These are phyloP conservation scores for Aspergillus aculeatinus DNA, from an alignment of 2,329 filamentous ascomycete species.

Conservation along the genomic window DNA sequence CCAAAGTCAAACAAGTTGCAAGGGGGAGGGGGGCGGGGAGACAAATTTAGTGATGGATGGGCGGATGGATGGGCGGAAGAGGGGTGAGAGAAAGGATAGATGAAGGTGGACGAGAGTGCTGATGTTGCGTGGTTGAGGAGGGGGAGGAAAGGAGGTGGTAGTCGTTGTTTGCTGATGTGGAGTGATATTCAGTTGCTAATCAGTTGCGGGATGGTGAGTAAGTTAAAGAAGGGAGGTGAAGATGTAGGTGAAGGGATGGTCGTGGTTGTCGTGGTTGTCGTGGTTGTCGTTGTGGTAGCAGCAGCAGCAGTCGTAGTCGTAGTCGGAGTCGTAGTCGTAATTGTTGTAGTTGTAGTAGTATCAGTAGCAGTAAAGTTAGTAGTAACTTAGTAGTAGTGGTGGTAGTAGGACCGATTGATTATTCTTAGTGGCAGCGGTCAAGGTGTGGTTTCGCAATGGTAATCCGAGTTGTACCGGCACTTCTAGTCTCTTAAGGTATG, in stretches of 20 bases:
- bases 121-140: constrained; percentile 11
- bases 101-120: constrained; percentile 3
- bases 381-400: not conserved
- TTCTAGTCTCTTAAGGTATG: not conserved
- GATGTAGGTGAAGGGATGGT: not conserved
- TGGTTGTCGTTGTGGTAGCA: not conserved
- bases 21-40: not conserved
- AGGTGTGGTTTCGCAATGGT: constrained; percentile 7
- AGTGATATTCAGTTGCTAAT: constrained; percentile 3
- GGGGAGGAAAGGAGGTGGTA: constrained; percentile 10
- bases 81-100: not conserved
- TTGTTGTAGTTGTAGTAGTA: constrained; percentile 8
- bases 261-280: not conserved
- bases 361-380: not conserved
- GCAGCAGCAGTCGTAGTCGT: not conserved
- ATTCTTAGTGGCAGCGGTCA: constrained; percentile 19
- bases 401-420: not conserved
- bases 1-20: constrained; percentile 8
- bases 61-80: not conserved
- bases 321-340: constrained; percentile 1
- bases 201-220: not conserved
- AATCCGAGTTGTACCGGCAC: not conserved
- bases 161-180: constrained; percentile 1
- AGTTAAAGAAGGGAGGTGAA: not conserved
- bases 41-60: not conserved